A percentile compares a stretch with the other conserved stretches of the same genome.
Conservation (phyloP, 495 filamentous ascomycete species). For the Immersiella caudata region DNA sequence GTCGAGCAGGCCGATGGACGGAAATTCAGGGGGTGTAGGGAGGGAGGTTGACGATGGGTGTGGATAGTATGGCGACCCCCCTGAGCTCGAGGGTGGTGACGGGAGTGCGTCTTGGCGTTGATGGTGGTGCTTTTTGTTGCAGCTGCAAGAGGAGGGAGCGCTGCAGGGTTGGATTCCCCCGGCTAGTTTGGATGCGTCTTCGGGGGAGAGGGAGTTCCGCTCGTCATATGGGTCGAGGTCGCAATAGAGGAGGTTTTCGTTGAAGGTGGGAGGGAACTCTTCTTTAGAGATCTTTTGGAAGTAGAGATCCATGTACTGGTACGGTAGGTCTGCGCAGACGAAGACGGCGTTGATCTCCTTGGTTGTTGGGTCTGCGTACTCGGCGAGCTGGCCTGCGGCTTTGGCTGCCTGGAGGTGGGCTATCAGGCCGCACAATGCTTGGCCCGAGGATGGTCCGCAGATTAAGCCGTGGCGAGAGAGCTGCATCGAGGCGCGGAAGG, state of each 20-base stretch:
- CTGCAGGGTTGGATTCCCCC: neutral
- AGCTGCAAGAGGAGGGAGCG: neutral
- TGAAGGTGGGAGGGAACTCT: slow-evolving; percentile 59
- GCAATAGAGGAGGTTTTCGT: slow-evolving; percentile 30
- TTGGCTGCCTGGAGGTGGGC: slow-evolving; percentile 55
- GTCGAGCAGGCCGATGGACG: neutral
- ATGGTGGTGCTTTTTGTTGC: neutral
- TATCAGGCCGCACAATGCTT: slow-evolving; percentile 58
- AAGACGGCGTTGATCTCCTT: slow-evolving; percentile 61
- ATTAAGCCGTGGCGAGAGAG: slow-evolving; percentile 62
- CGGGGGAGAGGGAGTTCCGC: neutral
- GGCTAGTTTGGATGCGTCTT: neutral
- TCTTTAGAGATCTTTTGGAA: slow-evolving; percentile 56
- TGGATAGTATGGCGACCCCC: neutral
- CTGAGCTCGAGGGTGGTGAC: neutral
- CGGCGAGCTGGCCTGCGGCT: slow-evolving; percentile 43
- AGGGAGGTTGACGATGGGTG: neutral
- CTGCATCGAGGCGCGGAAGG: slow-evolving; percentile 56
- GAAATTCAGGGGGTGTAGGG: neutral
- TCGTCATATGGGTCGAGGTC: slow-evolving; percentile 7
- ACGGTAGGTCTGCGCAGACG: slow-evolving; percentile 63
- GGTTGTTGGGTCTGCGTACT: slow-evolving; percentile 47
- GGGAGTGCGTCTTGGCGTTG: neutral
- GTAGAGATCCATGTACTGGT: slow-evolving; percentile 65
- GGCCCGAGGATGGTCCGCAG: slow-evolving; percentile 62